These are phyloP conservation scores for Mortierella polycephala DNA, from an alignment of 371 early-diverging fungal genomes.

Conservation along the genomic window DNA sequence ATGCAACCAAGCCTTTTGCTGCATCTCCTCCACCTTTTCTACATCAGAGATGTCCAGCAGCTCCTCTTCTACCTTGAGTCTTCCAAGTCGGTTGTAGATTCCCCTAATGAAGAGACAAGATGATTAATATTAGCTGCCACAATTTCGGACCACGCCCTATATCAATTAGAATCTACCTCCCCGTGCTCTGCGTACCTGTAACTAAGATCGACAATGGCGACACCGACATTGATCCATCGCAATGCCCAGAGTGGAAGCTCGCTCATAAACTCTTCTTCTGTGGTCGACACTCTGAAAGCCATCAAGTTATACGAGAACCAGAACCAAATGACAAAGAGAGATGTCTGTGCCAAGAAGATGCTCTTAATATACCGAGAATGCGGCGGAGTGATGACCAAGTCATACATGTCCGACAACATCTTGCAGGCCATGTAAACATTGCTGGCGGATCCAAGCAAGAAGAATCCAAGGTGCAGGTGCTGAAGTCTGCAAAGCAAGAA, in stretches of 20 bases:
- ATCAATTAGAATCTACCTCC: too few species aligned
- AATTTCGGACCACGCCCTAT: neutral
- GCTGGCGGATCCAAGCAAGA: conserved; percentile 67
- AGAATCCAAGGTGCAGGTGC: conserved; percentile 71
- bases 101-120: conserved; percentile 13
- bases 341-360: conserved; percentile 57
- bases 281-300: conserved; percentile 64
- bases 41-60: conserved; percentile 51
- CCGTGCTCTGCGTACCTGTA: conserved; percentile 28
- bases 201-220: conserved; percentile 67
- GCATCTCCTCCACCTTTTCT: conserved; percentile 49
- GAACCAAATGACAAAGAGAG: conserved; percentile 62
- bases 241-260: conserved; percentile 71
- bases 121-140: neutral
- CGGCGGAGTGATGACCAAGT: conserved; percentile 57
- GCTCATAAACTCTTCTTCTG: conserved; percentile 62
- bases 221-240: conserved; percentile 69
- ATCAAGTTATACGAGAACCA: conserved; percentile 74
- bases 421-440: conserved; percentile 68
- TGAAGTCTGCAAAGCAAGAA: conserved; percentile 63
- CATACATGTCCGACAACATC: conserved; percentile 68
- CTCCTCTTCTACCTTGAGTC: conserved; percentile 47
- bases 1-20: conserved; percentile 41
- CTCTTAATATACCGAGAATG: conserved; percentile 49
- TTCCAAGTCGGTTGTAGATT: conserved; percentile 47